Evolutionary conservation across 352 stramenopile species (phyloP).

Genomic region (Pythium phragmitis): DNA sequence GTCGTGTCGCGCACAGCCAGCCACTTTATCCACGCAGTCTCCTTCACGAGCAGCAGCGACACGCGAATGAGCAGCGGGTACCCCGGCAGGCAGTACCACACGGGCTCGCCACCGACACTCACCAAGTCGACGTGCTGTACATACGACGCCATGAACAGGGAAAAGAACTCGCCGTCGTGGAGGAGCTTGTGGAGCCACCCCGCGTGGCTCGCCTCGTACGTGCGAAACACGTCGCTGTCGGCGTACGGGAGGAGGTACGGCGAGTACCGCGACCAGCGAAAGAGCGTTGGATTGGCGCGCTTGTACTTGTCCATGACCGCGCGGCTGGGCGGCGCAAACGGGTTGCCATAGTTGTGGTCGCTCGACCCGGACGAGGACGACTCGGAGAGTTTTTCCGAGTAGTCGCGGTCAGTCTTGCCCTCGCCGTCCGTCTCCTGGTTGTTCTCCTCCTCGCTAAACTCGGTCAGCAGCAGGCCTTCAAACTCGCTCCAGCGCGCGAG

Average conservation of each 20-base stretch:
- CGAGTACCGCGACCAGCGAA: slow-evolving; percentile 54
- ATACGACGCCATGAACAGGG: slow-evolving; percentile 65
- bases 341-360: slow-evolving; percentile 23
- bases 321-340: slow-evolving; percentile 25
- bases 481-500: slow-evolving; percentile 63
- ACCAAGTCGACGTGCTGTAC: slow-evolving; percentile 49
- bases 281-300: slow-evolving; percentile 54
- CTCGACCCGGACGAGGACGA: slow-evolving; percentile 23
- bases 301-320: slow-evolving; percentile 44
- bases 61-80: slow-evolving; percentile 63
- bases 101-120: slow-evolving; percentile 28
- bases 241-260: slow-evolving; percentile 55
- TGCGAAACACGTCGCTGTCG: slow-evolving; percentile 59
- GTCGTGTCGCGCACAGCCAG: slow-evolving; percentile 47
- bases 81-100: slow-evolving; percentile 56
- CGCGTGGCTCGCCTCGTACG: slow-evolving; percentile 37
- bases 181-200: slow-evolving; percentile 57
- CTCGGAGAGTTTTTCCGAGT: slow-evolving; percentile 28
- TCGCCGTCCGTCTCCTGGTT: slow-evolving; percentile 19
- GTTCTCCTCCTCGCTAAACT: slow-evolving; percentile 24
- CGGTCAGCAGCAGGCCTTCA: slow-evolving; percentile 39
- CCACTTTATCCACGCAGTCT: slow-evolving; percentile 69
- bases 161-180: slow-evolving; percentile 72
- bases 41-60: slow-evolving; percentile 60
- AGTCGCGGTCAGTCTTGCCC: slow-evolving; percentile 23